Evolutionary conservation across 148 eudicot genomes (phyloP).

Genomic region (Gaultheria prostrata): DNA sequence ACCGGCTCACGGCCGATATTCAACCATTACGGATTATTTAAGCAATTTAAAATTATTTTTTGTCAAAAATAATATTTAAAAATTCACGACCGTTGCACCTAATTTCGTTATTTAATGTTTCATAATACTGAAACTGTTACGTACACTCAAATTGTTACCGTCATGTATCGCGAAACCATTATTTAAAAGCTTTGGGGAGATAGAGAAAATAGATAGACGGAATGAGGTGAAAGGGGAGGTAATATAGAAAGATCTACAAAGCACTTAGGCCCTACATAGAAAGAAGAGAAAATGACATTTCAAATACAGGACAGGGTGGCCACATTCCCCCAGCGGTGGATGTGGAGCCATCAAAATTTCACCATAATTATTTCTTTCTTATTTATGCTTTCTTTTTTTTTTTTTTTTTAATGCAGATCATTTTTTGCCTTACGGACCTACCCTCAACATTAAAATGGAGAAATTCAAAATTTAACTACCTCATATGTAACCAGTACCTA

Average conservation of each 20-base stretch:
- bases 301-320: slow-evolving; percentile 23
- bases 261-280: slow-evolving; percentile 20
- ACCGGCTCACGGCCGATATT: too few relatives aligned
- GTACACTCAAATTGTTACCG: too few relatives aligned
- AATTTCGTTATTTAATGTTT: too few relatives aligned
- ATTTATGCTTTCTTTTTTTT: background rate
- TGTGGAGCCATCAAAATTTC: slow-evolving; percentile 21
- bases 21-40: too few relatives aligned
- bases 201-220: slow-evolving; percentile 7
- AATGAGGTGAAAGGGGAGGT: slow-evolving; percentile 9
- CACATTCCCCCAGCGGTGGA: slow-evolving; percentile 25
- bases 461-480: background rate
- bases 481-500: background rate
- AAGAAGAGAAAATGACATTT: slow-evolving; percentile 22
- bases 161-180: too few relatives aligned
- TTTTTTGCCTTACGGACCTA: background rate
- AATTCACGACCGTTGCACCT: too few relatives aligned
- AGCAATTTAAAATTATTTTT: too few relatives aligned
- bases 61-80: too few relatives aligned
- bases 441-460: background rate
- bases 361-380: slow-evolving; percentile 12
- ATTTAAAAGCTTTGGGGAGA: background rate
- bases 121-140: too few relatives aligned
- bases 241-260: slow-evolving; percentile 53
- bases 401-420: background rate